Evolutionary conservation across 75 land plant species (phyloP).

Genomic region (Ceratopteris richardii): DNA sequence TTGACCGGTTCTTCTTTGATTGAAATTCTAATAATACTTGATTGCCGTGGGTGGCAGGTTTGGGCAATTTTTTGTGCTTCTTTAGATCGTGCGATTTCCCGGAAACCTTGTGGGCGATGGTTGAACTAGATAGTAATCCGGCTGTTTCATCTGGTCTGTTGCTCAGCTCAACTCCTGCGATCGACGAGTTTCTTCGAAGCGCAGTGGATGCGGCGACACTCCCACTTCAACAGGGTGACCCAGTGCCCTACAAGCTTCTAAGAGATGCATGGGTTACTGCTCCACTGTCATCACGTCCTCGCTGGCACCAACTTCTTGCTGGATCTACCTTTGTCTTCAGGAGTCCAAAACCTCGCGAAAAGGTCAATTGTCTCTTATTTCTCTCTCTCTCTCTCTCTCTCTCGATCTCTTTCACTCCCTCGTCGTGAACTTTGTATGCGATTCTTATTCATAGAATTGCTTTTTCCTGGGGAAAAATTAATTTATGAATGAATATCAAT

Average conservation of each 20-base stretch:
- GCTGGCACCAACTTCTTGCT: conserved; percentile 32
- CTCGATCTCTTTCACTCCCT: neutral
- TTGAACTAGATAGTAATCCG: too few species aligned
- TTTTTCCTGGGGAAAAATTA: too few species aligned
- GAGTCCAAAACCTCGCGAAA: conserved; percentile 77
- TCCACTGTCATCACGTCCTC: conserved; percentile 33
- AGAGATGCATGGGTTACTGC: conserved; percentile 41
- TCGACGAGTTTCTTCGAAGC: conserved; percentile 5
- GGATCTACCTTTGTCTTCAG: conserved; percentile 49
- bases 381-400: neutral
- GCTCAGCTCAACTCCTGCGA: conserved; percentile 10
- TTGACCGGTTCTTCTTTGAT: too few species aligned
- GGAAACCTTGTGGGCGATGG: too few species aligned
- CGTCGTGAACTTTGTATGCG: too few species aligned
- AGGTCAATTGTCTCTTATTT: conserved; percentile 33
- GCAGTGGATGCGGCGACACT: neutral
- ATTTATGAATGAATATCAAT: too few species aligned
- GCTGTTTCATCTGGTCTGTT: conserved; percentile 1
- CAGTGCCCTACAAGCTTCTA: conserved; percentile 48
- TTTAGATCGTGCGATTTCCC: too few species aligned
- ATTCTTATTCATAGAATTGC: too few species aligned
- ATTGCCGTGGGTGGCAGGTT: too few species aligned
- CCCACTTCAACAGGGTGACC: neutral
- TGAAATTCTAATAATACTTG: too few species aligned
- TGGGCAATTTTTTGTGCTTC: too few species aligned